Conservation (phyloP, 345 rosid species). For the Diplotaxis tenuifolia region DNA sequence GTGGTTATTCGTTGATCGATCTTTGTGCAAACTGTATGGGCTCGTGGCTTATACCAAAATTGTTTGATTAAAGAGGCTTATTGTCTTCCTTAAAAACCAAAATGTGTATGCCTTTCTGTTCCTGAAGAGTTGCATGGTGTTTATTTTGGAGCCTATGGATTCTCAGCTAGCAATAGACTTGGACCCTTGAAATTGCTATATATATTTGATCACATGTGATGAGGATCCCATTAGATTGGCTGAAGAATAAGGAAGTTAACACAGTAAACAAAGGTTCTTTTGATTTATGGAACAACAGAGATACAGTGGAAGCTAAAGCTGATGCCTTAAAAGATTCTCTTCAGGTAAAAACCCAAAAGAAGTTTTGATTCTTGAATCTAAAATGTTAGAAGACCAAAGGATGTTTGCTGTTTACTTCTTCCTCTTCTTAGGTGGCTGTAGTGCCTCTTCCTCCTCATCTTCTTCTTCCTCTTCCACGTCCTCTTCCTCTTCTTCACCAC, state of each 20-base stretch:
- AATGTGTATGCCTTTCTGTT: not conserved
- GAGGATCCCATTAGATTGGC: too few relatives aligned
- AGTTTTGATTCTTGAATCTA: slow-evolving; percentile 24
- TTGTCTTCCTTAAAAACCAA: too few relatives aligned
- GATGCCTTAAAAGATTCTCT: not conserved
- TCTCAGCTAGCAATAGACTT: too few relatives aligned
- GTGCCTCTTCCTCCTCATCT: slow-evolving; percentile 76
- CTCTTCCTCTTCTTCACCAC: slow-evolving; percentile 38
- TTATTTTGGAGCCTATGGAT: too few relatives aligned
- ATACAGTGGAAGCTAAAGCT: slow-evolving; percentile 19
- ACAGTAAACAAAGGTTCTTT: not conserved
- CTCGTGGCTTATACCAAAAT: not conserved
- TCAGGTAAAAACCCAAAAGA: slow-evolving; percentile 22
- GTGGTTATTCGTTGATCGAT: not conserved
- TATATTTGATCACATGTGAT: too few relatives aligned
- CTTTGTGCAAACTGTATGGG: not conserved
- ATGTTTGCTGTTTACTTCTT: slow-evolving; percentile 56
- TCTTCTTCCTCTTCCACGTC: slow-evolving; percentile 55
- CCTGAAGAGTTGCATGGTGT: slow-evolving; percentile 7
- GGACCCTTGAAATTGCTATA: too few relatives aligned
- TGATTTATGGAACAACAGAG: not conserved
- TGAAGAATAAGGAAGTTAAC: not conserved
- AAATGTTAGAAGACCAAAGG: slow-evolving; percentile 16
- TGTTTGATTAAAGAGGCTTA: not conserved
- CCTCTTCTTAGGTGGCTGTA: slow-evolving; percentile 93